Evolutionary conservation across 768 basidiomycete species (phyloP).

Genomic region (Panaeolus cyanescens): DNA sequence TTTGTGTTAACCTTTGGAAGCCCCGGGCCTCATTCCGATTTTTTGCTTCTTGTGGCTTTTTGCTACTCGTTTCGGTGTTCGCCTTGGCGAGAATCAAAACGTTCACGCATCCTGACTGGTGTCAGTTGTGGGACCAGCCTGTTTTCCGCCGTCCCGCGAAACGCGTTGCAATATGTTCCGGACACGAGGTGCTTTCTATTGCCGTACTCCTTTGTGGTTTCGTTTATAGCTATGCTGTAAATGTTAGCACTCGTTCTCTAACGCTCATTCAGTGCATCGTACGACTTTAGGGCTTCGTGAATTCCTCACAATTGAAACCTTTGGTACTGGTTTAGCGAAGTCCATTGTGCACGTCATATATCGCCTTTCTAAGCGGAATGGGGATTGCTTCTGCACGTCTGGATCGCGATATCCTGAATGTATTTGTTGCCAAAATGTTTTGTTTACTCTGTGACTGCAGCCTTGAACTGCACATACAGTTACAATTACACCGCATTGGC

Average conservation of each 20-base stretch:
- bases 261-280: neutral
- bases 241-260: neutral
- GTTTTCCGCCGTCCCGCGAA: conserved; percentile 2
- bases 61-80: neutral
- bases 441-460: neutral
- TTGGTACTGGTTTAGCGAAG: neutral
- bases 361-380: neutral
- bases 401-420: conserved; percentile 2
- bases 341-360: neutral
- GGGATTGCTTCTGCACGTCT: too few relatives aligned
- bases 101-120: neutral
- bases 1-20: neutral
- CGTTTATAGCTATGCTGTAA: neutral
- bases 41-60: neutral
- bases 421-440: neutral
- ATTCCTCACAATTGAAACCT: neutral
- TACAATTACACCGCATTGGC: neutral
- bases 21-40: neutral
- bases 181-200: neutral
- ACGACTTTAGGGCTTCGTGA: neutral
- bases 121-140: neutral
- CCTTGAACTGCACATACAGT: neutral
- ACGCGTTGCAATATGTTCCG: conserved; percentile 3
- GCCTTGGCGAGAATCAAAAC: neutral
- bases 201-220: neutral